A percentile compares a stretch with the other conserved stretches of the same genome.
phyloP scores from a whole-genome alignment of 441 rosid species.

The Erysimum cheiri region DNA sequence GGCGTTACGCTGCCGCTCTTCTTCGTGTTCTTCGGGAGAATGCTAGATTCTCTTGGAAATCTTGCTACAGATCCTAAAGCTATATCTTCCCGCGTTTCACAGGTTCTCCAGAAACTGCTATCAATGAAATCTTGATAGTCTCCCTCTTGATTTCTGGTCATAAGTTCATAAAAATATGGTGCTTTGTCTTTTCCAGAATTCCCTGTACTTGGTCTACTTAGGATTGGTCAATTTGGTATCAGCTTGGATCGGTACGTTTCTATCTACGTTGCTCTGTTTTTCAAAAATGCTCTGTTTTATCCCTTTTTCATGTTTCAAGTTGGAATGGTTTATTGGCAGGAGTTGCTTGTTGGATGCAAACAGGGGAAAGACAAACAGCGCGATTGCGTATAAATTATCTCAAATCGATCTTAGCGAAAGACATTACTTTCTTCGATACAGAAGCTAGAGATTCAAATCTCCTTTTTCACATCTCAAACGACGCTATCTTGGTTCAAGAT shows the following conservation, averaged over 20 bases:
- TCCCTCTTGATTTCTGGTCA: background rate
- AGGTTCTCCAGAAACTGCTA: constrained; percentile 41
- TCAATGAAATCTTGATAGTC: background rate
- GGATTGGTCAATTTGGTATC: constrained; percentile 61
- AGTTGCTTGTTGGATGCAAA: constrained; percentile 71
- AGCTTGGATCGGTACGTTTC: constrained; percentile 71
- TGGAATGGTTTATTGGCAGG: constrained; percentile 39
- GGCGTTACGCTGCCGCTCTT: constrained; percentile 78
- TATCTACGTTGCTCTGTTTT: background rate
- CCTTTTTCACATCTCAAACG: constrained; percentile 75
- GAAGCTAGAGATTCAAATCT: constrained; percentile 78
- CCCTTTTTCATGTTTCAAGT: background rate
- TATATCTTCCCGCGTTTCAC: constrained; percentile 62
- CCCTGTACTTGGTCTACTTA: constrained; percentile 73
- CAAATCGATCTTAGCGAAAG: constrained; percentile 61
- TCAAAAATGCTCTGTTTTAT: background rate
- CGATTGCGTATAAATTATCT: constrained; percentile 73
- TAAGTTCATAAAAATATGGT: constrained; percentile 1
- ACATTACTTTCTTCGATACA: constrained; percentile 72
- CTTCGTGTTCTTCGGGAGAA: constrained; percentile 66
- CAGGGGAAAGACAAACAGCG: constrained; percentile 87
- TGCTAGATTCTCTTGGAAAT: constrained; percentile 76
- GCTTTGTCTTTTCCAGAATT: constrained; percentile 40
- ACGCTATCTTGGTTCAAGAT: constrained; percentile 83
- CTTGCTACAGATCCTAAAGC: constrained; percentile 57